Conservation (phyloP, 768 basidiomycete species). For the Boletellus sp. region DNA sequence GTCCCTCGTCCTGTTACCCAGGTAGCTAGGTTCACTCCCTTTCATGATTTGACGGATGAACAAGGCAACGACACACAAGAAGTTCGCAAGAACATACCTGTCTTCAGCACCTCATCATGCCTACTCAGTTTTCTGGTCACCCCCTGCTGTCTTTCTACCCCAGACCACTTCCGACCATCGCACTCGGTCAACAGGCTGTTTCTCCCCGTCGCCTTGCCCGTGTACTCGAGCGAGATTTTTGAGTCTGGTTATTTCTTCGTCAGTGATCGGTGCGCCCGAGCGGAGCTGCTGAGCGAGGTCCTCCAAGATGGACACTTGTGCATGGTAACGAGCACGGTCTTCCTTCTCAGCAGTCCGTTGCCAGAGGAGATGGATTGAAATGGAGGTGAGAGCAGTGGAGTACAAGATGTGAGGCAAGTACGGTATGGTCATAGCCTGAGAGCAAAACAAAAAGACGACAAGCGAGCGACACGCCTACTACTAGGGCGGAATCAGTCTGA, state of each 20-base stretch:
- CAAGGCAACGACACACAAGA: not conserved
- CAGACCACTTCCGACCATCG: slow-evolving; percentile 51
- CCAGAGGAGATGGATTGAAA: slow-evolving; percentile 63
- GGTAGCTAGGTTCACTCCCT: not conserved
- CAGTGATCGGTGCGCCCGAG: slow-evolving; percentile 41
- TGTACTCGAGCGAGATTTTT: slow-evolving; percentile 48
- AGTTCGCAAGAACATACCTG: slow-evolving; percentile 29
- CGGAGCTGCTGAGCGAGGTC: slow-evolving; percentile 53
- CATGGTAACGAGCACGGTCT: slow-evolving; percentile 50
- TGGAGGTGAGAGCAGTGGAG: slow-evolving; percentile 60
- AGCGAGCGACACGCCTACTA: not conserved
- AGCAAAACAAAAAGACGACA: not conserved
- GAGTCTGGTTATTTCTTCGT: slow-evolving; percentile 52
- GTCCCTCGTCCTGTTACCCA: not conserved
- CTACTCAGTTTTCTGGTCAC: slow-evolving; percentile 32
- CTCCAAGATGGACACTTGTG: slow-evolving; percentile 61
- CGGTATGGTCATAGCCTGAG: slow-evolving; percentile 21
- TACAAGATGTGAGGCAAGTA: slow-evolving; percentile 67
- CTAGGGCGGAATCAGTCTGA: too few species aligned
- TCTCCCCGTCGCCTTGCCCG: slow-evolving; percentile 13
- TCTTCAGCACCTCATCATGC: slow-evolving; percentile 37
- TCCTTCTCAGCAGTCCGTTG: slow-evolving; percentile 48
- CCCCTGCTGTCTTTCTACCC: slow-evolving; percentile 33
- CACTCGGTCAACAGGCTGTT: slow-evolving; percentile 23
- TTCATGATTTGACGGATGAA: not conserved